Conservation (phyloP, 352 stramenopile genomes). For the Globisporangium emineosum region DNA sequence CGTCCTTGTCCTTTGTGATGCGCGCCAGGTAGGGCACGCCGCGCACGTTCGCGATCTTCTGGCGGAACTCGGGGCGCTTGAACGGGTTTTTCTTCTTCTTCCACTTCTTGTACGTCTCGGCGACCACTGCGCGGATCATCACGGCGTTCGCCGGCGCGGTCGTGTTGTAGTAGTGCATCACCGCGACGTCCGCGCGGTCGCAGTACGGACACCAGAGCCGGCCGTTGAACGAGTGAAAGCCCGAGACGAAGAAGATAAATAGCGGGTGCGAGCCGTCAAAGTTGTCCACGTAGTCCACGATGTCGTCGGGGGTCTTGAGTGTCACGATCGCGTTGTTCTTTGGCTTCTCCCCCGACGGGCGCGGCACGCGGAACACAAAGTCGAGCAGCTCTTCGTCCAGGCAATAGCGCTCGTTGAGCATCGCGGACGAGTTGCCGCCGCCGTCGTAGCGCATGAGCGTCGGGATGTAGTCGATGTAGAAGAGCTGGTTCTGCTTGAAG, state of each 20-base stretch:
- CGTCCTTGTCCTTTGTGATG: slow-evolving; percentile 37
- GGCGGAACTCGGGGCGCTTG: slow-evolving; percentile 48
- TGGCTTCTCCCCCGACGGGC: slow-evolving; percentile 28
- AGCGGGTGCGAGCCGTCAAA: slow-evolving; percentile 75
- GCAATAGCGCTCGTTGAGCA: slow-evolving; percentile 72
- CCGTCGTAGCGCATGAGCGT: slow-evolving; percentile 79
- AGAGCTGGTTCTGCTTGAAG: slow-evolving; percentile 77
- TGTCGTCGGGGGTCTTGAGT: slow-evolving; percentile 29
- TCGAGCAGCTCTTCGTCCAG: slow-evolving; percentile 64
- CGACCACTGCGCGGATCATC: slow-evolving; percentile 52
- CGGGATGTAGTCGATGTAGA: slow-evolving; percentile 82
- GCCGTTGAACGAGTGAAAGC: slow-evolving; percentile 68
- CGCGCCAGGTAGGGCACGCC: slow-evolving; percentile 67
- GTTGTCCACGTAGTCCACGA: slow-evolving; percentile 47
- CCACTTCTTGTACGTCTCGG: slow-evolving; percentile 59
- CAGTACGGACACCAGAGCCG: slow-evolving; percentile 83
- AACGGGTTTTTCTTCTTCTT: slow-evolving; percentile 80
- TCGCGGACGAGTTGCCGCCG: slow-evolving; percentile 58
- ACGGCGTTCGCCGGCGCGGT: slow-evolving; percentile 52
- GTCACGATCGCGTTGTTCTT: slow-evolving; percentile 57
- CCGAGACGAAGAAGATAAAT: slow-evolving; percentile 76
- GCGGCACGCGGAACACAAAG: slow-evolving; percentile 57
- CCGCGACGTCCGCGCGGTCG: slow-evolving; percentile 64
- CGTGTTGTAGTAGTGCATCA: slow-evolving; percentile 79
- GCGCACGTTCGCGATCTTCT: slow-evolving; percentile 52